Percentiles rank a stretch among this genome's conserved stretches.
These are phyloP conservation scores for Cutaneotrichosporon spelunceum DNA, from an alignment of 1,284 basidiomycete genomes.

Conservation along the genomic window DNA sequence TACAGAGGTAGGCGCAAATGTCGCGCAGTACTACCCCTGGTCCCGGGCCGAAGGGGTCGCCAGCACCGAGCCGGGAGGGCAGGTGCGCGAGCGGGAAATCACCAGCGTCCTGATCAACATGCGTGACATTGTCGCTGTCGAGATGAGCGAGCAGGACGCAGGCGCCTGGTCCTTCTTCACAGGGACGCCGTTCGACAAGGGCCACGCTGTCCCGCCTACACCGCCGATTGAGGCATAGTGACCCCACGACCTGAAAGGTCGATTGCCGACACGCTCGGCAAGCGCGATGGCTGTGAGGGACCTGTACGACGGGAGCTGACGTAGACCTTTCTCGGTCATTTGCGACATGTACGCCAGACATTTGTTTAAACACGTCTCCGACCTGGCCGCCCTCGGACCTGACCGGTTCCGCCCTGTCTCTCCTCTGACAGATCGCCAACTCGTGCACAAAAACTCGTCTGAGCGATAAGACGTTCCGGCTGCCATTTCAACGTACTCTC, in stretches of 20 bases:
- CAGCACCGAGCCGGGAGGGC: not conserved
- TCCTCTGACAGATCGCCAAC: too few relatives aligned
- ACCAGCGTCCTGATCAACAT: constrained; percentile 18
- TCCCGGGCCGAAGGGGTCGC: constrained; percentile 3
- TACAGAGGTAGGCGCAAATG: constrained; percentile 2
- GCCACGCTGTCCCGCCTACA: constrained; percentile 7
- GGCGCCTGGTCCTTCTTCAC: constrained; percentile 1
- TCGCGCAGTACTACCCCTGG: constrained; percentile 19
- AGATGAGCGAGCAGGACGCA: constrained; percentile 7
- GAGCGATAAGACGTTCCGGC: not conserved
- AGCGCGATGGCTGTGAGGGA: not conserved
- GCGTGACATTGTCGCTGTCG: constrained; percentile 1
- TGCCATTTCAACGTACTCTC: too few relatives aligned
- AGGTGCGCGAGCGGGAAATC: constrained; percentile 14
- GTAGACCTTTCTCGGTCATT: not conserved
- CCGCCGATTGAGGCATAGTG: not conserved
- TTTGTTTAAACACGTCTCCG: too few relatives aligned
- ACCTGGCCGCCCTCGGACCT: too few relatives aligned
- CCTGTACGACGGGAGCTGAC: not conserved
- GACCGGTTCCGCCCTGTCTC: not conserved
- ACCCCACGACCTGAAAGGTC: not conserved
- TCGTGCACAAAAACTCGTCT: too few relatives aligned
- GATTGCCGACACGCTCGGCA: not conserved
- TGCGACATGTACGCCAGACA: too few relatives aligned
- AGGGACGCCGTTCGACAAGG: constrained; percentile 6